Percentiles rank a stretch among this genome's conserved stretches.
Conservation (phyloP, 2,329 filamentous ascomycete species). For the Lecanoromycetidae sp. region DNA sequence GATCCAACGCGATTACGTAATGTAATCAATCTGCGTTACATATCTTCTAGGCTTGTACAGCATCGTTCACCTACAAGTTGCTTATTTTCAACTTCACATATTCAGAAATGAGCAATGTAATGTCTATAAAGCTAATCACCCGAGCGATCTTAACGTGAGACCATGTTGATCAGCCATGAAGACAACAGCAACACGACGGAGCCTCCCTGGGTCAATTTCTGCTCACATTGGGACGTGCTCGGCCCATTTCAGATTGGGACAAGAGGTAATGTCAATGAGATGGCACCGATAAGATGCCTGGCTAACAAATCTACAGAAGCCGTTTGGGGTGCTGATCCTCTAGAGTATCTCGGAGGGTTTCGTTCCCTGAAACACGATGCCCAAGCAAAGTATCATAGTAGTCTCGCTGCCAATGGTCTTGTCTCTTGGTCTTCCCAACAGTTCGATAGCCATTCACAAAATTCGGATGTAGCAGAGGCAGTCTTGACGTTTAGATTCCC, state of each 20-base stretch:
- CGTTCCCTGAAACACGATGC: constrained; percentile 33
- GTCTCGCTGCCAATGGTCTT: constrained; percentile 39
- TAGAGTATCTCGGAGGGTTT: constrained; percentile 44
- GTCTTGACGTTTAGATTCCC: constrained; percentile 36
- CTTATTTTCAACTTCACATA: too few species aligned
- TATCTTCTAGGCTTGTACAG: too few species aligned
- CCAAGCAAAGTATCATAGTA: constrained; percentile 35
- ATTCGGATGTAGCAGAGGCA: constrained; percentile 25
- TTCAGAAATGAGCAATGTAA: too few species aligned
- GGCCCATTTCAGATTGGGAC: constrained; percentile 49
- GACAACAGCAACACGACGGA: background rate
- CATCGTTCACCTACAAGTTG: too few species aligned
- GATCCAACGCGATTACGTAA: too few species aligned
- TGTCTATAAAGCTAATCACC: too few species aligned
- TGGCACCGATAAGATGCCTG: background rate
- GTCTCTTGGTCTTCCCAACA: constrained; percentile 36
- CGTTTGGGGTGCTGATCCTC: constrained; percentile 46
- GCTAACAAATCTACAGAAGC: constrained; percentile 33
- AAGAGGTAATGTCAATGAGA: constrained; percentile 33
- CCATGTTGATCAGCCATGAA: constrained; percentile 1
- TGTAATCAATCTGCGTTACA: too few species aligned
- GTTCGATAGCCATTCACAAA: constrained; percentile 24
- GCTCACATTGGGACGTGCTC: constrained; percentile 38
- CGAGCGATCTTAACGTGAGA: background rate
- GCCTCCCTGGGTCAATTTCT: constrained; percentile 20